Conservation (phyloP, 805 yeast species). For the Candida namnaoensis region DNA sequence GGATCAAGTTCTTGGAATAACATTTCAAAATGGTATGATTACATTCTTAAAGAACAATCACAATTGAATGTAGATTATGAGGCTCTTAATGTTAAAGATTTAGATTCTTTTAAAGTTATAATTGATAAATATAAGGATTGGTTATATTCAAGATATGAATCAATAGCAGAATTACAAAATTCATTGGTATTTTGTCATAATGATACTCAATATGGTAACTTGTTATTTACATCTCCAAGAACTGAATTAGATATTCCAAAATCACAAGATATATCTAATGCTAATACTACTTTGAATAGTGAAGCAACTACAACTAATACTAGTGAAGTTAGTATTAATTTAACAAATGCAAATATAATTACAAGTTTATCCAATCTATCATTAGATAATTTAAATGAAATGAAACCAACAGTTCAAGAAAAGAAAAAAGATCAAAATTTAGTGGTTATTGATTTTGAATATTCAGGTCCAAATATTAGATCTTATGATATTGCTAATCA, state of each 20-base stretch:
- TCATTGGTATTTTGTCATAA: conserved; percentile 83
- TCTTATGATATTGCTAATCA: conserved; percentile 91
- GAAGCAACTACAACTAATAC: not conserved
- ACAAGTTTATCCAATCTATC: conserved; percentile 14
- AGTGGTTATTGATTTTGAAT: conserved; percentile 95
- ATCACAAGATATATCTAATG: not conserved
- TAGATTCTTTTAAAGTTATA: conserved; percentile 39
- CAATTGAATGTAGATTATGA: conserved; percentile 26
- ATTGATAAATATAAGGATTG: conserved; percentile 50
- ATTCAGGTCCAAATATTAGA: conserved; percentile 83
- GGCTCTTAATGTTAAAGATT: conserved; percentile 34
- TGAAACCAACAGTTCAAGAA: conserved; percentile 28
- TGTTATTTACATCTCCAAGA: conserved; percentile 58
- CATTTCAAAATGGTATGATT: conserved; percentile 61
- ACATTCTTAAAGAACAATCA: conserved; percentile 32
- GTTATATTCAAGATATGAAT: conserved; percentile 45
- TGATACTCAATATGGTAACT: conserved; percentile 94
- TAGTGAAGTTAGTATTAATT: too few species aligned
- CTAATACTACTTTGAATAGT: not conserved
- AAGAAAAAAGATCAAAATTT: conserved; percentile 56
- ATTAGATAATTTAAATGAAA: conserved; percentile 13
- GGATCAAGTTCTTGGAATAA: conserved; percentile 69
- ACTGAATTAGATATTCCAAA: not conserved
- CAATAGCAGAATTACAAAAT: conserved; percentile 27
- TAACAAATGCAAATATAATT: not conserved